A percentile compares a stretch with the other conserved stretches of the same genome.
Conservation (phyloP, 2,329 filamentous ascomycete genomes). For the Exophiala phaeomuriformis region DNA sequence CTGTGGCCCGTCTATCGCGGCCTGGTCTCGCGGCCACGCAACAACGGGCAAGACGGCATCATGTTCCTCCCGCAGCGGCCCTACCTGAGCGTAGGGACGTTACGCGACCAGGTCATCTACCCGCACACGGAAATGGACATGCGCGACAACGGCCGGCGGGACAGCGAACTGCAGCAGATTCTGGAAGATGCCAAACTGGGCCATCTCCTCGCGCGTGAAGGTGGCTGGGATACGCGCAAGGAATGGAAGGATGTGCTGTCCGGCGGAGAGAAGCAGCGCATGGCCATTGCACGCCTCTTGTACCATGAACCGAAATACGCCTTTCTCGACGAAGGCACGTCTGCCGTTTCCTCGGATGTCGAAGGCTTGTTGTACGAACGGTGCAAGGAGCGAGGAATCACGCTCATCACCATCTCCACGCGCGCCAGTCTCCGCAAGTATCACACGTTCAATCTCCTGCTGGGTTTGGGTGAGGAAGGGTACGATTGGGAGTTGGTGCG, state of each 20-base stretch:
- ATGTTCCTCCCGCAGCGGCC: slow-evolving; percentile 97
- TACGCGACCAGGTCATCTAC: slow-evolving; percentile 96
- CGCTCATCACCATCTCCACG: slow-evolving; percentile 91
- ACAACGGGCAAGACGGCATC: slow-evolving; percentile 76
- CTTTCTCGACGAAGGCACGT: slow-evolving; percentile 92
- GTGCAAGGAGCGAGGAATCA: slow-evolving; percentile 89
- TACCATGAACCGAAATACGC: slow-evolving; percentile 95
- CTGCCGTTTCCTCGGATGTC: slow-evolving; percentile 87
- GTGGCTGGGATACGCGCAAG: slow-evolving; percentile 92
- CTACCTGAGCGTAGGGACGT: slow-evolving; percentile 83
- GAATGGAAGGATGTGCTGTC: slow-evolving; percentile 99
- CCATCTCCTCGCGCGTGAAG: slow-evolving; percentile 85
- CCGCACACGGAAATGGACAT: slow-evolving; percentile 93
- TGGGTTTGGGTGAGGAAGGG: slow-evolving; percentile 73
- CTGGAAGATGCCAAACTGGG: slow-evolving; percentile 79
- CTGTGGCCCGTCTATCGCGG: slow-evolving; percentile 96
- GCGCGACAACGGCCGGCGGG: slow-evolving; percentile 68
- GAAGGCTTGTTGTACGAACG: slow-evolving; percentile 89
- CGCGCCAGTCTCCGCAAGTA: slow-evolving; percentile 92
- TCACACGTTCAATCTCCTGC: slow-evolving; percentile 80
- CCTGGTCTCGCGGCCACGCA: slow-evolving; percentile 77
- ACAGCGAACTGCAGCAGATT: slow-evolving; percentile 68
- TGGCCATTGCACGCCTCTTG: slow-evolving; percentile 80
- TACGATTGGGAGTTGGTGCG: slow-evolving; percentile 87
- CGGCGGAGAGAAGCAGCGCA: slow-evolving; percentile 92